A percentile compares a stretch with the other conserved stretches of the same genome.
Conservation (phyloP, 208 protist genomes). For the Trypanosoma caninum region DNA sequence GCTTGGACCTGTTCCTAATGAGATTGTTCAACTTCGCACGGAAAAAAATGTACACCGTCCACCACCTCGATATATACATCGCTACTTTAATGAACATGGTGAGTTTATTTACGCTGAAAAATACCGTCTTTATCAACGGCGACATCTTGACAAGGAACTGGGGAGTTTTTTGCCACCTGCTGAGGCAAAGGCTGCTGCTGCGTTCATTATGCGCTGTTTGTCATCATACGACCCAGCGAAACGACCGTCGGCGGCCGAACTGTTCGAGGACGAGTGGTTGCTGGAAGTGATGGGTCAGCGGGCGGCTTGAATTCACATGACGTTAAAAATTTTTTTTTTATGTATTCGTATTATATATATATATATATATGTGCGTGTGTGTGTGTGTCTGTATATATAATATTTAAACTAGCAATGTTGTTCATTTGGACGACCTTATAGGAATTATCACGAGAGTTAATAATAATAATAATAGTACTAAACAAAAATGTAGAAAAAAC, state of each 20-base stretch:
- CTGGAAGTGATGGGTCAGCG: slow-evolving; percentile 16
- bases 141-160: slow-evolving; percentile 52
- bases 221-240: slow-evolving; percentile 53
- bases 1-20: slow-evolving; percentile 50
- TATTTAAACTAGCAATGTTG: no score
- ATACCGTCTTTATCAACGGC: slow-evolving; percentile 39
- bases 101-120: slow-evolving; percentile 56
- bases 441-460: no score
- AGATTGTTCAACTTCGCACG: slow-evolving; percentile 41
- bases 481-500: neutral
- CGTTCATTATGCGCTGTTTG: slow-evolving; percentile 68
- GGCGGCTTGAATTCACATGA: neutral
- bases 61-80: slow-evolving; percentile 61
- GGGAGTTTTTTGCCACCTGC: slow-evolving; percentile 30
- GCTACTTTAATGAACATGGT: slow-evolving; percentile 52
- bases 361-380: no score
- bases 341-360: no score
- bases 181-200: slow-evolving; percentile 37
- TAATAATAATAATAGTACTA: neutral
- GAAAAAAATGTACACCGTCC: slow-evolving; percentile 2
- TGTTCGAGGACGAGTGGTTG: slow-evolving; percentile 64
- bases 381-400: no score
- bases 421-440: no score
- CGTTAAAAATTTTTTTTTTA: slow-evolving; percentile 15
- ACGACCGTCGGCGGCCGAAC: slow-evolving; percentile 45